A percentile compares a stretch with the other conserved stretches of the same genome.
Conservation (phyloP, 192 early-diverging fungal species). For the Backusella australiensis region DNA sequence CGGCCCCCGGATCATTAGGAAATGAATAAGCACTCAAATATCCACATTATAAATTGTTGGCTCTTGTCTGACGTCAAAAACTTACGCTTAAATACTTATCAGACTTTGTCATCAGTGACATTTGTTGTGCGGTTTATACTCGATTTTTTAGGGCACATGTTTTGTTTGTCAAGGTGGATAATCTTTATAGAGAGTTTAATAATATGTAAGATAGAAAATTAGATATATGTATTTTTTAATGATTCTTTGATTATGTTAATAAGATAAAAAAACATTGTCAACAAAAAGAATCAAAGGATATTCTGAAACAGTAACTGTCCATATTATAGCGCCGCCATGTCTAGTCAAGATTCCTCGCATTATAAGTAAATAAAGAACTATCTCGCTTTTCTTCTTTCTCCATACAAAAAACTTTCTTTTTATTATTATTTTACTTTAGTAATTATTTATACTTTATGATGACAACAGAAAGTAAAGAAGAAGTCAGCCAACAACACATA, state of each 20-base stretch:
- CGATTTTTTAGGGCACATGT: background rate
- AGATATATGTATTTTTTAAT: background rate
- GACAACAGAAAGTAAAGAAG: background rate
- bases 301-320: background rate
- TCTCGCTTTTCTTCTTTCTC: background rate
- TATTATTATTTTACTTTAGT: background rate
- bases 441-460: background rate
- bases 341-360: background rate
- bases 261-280: background rate
- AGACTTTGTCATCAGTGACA: background rate
- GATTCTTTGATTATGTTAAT: background rate
- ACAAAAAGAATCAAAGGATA: background rate
- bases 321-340: background rate
- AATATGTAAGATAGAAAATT: background rate
- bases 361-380: background rate
- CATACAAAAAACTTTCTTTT: background rate
- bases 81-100: too few species aligned
- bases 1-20: too few species aligned
- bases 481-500: background rate
- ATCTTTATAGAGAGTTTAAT: background rate
- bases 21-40: too few species aligned
- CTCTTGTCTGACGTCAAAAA: too few species aligned
- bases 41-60: too few species aligned
- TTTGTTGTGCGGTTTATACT: background rate
- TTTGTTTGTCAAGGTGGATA: background rate